Conservation (phyloP, 306 rosid species). For the Begonia masoniana region DNA sequence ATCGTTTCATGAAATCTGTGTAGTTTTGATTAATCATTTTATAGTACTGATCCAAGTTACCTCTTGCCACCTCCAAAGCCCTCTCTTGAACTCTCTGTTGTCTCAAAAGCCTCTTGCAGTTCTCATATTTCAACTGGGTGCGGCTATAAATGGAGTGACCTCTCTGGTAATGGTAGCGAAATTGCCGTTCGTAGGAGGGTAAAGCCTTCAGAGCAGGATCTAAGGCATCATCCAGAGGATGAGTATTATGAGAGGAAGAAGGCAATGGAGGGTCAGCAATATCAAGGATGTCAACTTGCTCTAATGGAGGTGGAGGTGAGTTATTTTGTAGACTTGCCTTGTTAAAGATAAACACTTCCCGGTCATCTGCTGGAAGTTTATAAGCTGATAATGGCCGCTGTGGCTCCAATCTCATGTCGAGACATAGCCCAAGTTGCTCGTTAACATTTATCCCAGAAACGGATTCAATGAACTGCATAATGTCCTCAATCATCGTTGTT, state of each 20-base stretch:
- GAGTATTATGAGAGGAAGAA: slow-evolving; percentile 50
- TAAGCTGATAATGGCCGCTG: slow-evolving; percentile 57
- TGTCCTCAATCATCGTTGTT: slow-evolving; percentile 49
- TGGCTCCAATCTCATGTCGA: slow-evolving; percentile 66
- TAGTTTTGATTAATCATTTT: slow-evolving; percentile 62
- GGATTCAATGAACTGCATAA: slow-evolving; percentile 56
- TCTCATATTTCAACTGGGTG: slow-evolving; percentile 46
- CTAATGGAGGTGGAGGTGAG: slow-evolving; percentile 45
- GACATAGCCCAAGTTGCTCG: slow-evolving; percentile 84
- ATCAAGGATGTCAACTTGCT: slow-evolving; percentile 38
- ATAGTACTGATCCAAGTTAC: slow-evolving; percentile 78
- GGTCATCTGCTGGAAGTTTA: slow-evolving; percentile 74
- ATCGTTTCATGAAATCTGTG: slow-evolving; percentile 79
- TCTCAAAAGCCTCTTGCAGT: slow-evolving; percentile 64
- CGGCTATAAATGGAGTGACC: slow-evolving; percentile 47
- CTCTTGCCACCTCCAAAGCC: slow-evolving; percentile 80
- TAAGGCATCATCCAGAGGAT: slow-evolving; percentile 76
- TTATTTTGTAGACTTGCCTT: slow-evolving; percentile 59
- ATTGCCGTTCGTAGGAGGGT: slow-evolving; percentile 86
- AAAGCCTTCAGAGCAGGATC: slow-evolving; percentile 97
- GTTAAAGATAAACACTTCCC: slow-evolving; percentile 71
- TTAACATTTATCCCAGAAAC: slow-evolving; percentile 30
- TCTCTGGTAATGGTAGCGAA: slow-evolving; percentile 60
- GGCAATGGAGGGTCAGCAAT: slow-evolving; percentile 49
- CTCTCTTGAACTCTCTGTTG: slow-evolving; percentile 90